Base-by-base conservation (phyloP, 1,139 yeast species). In the Pichia terricola region DNA sequence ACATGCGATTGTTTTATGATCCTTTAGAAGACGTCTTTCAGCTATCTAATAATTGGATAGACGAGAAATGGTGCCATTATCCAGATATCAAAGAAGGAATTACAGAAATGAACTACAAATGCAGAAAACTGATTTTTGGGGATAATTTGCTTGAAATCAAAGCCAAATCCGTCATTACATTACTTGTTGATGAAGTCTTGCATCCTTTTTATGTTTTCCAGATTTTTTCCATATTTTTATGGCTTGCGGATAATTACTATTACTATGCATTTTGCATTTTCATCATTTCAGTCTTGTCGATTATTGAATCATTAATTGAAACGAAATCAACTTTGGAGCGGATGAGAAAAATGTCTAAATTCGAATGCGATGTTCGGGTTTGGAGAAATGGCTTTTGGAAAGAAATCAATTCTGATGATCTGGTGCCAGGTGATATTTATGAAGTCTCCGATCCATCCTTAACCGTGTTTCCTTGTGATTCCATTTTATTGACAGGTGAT, bases 171-270 rank as follows among this genome's bases (percentile, higher is more conserved):
- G 68, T 78, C 1, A 35, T 67, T 0, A 78, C 79, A 57, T 70
- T 94, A 41, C 68, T 94, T 40, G 68, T 83, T 31, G 95, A 88
- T 56, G 98, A 94, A 62, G 87, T 87, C 0, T 66, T 91, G 42
- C 98, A 91, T 61, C 98, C 98, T 1, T 91, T 91, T 59, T 91
- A 94, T 60, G 74, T 94, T 36, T 91, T 91, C 61, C 98, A 94
- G 63, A 81, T 91, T 2, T 89, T 91, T 59, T 88, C 96, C 3
- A 83, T 91, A 46, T 67, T 88, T 34, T 68, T 91, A 39, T 91
- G 99, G 99, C 73, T 88, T 16, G 78, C 87, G 34, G 99, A 91
- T 60, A 81, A 85, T 55, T 91, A 94, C 62, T 85, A 80, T 61
- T 91, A 89, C 64, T 91, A 91, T 60, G 99, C 99, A 0, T 73